Percentiles rank a stretch among this genome's conserved stretches.
These are phyloP conservation scores for Aspergillus bertholletiae DNA, from an alignment of 495 filamentous ascomycete genomes.

Conservation along the genomic window DNA sequence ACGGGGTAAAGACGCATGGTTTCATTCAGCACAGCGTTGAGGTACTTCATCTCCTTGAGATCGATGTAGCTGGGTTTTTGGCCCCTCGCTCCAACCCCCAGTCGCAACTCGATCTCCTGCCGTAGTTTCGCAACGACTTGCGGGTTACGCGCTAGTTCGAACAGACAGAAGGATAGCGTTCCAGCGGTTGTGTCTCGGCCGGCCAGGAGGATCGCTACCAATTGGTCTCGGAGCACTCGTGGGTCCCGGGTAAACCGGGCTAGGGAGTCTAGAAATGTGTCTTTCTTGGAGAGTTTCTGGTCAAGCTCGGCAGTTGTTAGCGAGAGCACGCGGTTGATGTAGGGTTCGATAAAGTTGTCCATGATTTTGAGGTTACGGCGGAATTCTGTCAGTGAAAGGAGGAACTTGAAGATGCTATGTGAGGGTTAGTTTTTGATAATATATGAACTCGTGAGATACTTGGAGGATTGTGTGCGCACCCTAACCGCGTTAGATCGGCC, in stretches of 20 bases:
- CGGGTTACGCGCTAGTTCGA: conserved; percentile 70
- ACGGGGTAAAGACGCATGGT: conserved; percentile 60
- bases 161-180: conserved; percentile 71
- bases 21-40: conserved; percentile 72
- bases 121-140: conserved; percentile 63
- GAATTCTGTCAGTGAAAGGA: conserved; percentile 59
- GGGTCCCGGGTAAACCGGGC: conserved; percentile 72
- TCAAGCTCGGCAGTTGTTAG: conserved; percentile 60
- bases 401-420: conserved; percentile 50
- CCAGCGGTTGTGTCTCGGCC: conserved; percentile 75
- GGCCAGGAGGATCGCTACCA: conserved; percentile 76
- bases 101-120: conserved; percentile 61
- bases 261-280: conserved; percentile 80
- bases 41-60: conserved; percentile 74
- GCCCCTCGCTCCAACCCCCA: conserved; percentile 53
- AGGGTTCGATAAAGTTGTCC: conserved; percentile 71
- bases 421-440: not conserved
- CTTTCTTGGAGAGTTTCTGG: conserved; percentile 60
- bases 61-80: conserved; percentile 64
- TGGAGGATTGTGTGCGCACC: conserved; percentile 27
- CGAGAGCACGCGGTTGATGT: conserved; percentile 62
- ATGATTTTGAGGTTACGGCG: conserved; percentile 60
- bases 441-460: not conserved
- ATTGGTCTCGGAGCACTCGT: conserved; percentile 69
- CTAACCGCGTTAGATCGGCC: conserved; percentile 53